These are phyloP conservation scores for Podila epigama DNA, from an alignment of 192 early-diverging fungal genomes.

Conservation along the genomic window DNA sequence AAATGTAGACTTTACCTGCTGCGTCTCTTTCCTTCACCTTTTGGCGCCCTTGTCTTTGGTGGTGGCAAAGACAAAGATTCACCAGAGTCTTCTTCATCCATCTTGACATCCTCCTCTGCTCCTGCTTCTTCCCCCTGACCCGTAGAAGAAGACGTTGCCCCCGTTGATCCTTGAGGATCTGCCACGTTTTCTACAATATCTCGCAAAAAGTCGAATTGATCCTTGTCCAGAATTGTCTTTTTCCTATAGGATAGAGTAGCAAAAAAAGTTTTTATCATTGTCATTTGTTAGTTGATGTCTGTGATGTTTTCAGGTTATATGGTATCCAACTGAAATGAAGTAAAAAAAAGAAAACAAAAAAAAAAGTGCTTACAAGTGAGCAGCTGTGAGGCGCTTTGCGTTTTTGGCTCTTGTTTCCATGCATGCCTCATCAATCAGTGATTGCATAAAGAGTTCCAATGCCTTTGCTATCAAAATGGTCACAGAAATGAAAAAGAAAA, in stretches of 20 bases:
- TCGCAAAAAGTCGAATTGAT: conserved; percentile 94
- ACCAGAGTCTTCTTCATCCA: conserved; percentile 24
- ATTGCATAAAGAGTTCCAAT: conserved; percentile 95
- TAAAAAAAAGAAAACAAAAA: no score
- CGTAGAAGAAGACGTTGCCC: no score
- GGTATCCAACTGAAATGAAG: no score
- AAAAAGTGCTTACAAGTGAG: conserved; percentile 77
- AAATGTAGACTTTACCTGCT: neutral
- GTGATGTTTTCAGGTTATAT: no score
- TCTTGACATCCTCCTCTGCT: conserved; percentile 13
- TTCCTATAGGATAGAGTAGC: conserved; percentile 57
- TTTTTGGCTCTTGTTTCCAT: conserved; percentile 79
- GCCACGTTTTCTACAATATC: conserved; percentile 85
- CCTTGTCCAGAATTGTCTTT: conserved; percentile 79
- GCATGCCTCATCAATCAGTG: conserved; percentile 87
- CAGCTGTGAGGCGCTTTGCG: conserved; percentile 83
- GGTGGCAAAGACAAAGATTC: neutral
- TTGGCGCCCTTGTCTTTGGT: conserved; percentile 1
- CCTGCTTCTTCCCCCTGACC: no score
- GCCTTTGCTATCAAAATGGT: conserved; percentile 73
- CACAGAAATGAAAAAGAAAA: conserved; percentile 9
- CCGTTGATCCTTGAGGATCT: conserved; percentile 60
- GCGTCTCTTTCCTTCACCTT: neutral
- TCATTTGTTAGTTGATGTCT: neutral
- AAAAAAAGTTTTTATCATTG: neutral